A percentile compares a stretch with the other conserved stretches of the same genome.
phyloP scores from a whole-genome alignment of 1,139 yeast genomes.

The Debaryomyces coudertii region DNA sequence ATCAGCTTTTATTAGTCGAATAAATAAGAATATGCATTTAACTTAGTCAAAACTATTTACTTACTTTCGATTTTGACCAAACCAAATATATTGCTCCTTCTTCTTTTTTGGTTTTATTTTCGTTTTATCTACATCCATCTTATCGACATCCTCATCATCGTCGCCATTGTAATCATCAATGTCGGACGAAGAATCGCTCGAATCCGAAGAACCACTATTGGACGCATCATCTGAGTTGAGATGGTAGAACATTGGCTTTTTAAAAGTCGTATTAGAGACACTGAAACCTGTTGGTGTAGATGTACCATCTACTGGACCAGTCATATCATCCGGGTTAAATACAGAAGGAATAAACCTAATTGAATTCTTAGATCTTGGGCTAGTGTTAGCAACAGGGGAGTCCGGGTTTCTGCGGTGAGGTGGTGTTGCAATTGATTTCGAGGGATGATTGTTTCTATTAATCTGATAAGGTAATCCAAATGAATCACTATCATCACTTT shows the following conservation, averaged over 20 bases:
- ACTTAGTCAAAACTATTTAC: background rate
- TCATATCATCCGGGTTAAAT: constrained; percentile 13
- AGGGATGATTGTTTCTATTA: constrained; percentile 5
- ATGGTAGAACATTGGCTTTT: constrained; percentile 38
- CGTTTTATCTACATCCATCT: constrained; percentile 15
- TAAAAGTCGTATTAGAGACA: background rate
- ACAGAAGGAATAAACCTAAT: constrained; percentile 38
- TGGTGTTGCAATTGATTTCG: constrained; percentile 11
- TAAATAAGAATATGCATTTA: constrained; percentile 7
- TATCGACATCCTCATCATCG: constrained; percentile 10
- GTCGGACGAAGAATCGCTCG: constrained; percentile 11
- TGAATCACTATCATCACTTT: constrained; percentile 17
- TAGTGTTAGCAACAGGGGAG: constrained; percentile 12
- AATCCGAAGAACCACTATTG: constrained; percentile 19
- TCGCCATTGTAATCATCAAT: constrained; percentile 10
- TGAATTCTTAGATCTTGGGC: constrained; percentile 23
- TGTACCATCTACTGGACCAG: constrained; percentile 19
- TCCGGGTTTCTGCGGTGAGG: constrained; percentile 13
- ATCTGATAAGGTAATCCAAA: constrained; percentile 29
- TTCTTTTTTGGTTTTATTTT: constrained; percentile 11
- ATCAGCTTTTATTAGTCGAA: constrained; percentile 1
- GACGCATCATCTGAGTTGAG: constrained; percentile 24
- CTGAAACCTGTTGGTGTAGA: constrained; percentile 12
- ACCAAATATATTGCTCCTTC: constrained; percentile 35
- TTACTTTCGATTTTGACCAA: constrained; percentile 35